A percentile compares a stretch with the other conserved stretches of the same genome.
These are phyloP conservation scores for Aspergillus avenaceus DNA, from an alignment of 495 filamentous ascomycete genomes.

Conservation along the genomic window DNA sequence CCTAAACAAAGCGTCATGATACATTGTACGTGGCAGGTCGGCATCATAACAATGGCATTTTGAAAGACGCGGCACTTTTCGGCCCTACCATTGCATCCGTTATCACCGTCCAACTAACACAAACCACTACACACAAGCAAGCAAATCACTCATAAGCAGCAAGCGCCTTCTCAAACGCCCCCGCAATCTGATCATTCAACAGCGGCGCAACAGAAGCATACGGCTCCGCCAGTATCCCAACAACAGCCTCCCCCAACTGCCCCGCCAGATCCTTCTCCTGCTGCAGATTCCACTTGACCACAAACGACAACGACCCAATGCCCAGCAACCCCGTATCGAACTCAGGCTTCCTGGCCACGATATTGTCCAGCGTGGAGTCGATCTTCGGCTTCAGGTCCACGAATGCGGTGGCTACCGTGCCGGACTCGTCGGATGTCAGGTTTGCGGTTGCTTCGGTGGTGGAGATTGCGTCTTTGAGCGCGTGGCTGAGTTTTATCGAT, in stretches of 20 bases:
- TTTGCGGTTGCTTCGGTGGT: constrained; percentile 15
- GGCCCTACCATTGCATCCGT: too few relatives aligned
- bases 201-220: constrained; percentile 17
- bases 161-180: constrained; percentile 16
- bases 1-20: too few relatives aligned
- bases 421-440: constrained; percentile 15
- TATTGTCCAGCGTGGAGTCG: constrained; percentile 16
- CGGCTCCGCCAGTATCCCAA: constrained; percentile 9
- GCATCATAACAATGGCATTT: too few relatives aligned
- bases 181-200: constrained; percentile 14
- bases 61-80: too few relatives aligned
- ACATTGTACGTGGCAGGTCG: too few relatives aligned
- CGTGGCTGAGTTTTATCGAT: constrained; percentile 3
- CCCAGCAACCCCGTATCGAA: constrained; percentile 19
- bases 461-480: constrained; percentile 12
- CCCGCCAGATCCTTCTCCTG: constrained; percentile 10
- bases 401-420: constrained; percentile 11
- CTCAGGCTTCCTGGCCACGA: constrained; percentile 16
- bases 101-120: too few relatives aligned
- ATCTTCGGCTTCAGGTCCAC: constrained; percentile 17
- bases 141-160: constrained; percentile 2
- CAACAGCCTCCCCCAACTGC: constrained; percentile 11
- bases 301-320: constrained; percentile 11
- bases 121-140: too few relatives aligned
- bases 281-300: constrained; percentile 17